Evolutionary conservation across 2,329 filamentous ascomycete species (phyloP).

Genomic region (Venturia aucupariae): DNA sequence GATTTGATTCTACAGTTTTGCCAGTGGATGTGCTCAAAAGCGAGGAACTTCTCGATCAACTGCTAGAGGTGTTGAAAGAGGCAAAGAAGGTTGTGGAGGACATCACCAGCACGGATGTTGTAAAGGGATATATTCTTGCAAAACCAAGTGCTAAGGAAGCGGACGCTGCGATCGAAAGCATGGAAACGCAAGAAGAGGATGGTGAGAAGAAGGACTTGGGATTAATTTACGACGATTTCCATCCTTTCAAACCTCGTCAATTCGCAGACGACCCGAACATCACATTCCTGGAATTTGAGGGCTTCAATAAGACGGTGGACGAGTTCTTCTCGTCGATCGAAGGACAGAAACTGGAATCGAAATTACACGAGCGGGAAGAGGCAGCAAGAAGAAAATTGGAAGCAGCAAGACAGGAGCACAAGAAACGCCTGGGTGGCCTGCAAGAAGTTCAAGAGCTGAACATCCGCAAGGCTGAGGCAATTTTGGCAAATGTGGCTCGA

Average conservation of each 20-base stretch:
- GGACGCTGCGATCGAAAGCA: not conserved
- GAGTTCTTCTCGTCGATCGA: conserved; percentile 97
- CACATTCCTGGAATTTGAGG: conserved; percentile 65
- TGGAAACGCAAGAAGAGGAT: conserved; percentile 25
- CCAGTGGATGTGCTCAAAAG: conserved; percentile 62
- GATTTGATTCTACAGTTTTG: conserved; percentile 59
- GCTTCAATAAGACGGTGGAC: conserved; percentile 88
- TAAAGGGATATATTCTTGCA: conserved; percentile 83
- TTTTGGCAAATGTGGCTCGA: conserved; percentile 81
- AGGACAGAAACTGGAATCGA: conserved; percentile 81
- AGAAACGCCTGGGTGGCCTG: conserved; percentile 73
- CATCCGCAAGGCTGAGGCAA: conserved; percentile 77
- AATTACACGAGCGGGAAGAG: conserved; percentile 71
- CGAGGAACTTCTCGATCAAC: conserved; percentile 52
- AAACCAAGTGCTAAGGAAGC: conserved; percentile 36
- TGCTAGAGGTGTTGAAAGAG: conserved; percentile 60
- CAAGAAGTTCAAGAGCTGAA: conserved; percentile 76
- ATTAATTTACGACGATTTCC: conserved; percentile 86
- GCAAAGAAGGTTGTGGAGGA: conserved; percentile 61
- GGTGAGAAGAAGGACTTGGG: conserved; percentile 30
- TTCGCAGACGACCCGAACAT: conserved; percentile 58
- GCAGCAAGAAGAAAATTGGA: conserved; percentile 77
- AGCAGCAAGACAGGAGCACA: conserved; percentile 73
- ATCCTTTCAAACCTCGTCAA: conserved; percentile 79
- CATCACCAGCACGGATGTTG: conserved; percentile 55